phyloP scores from a whole-genome alignment of 106 monocot genomes.

The Amphibolis antarctica region DNA sequence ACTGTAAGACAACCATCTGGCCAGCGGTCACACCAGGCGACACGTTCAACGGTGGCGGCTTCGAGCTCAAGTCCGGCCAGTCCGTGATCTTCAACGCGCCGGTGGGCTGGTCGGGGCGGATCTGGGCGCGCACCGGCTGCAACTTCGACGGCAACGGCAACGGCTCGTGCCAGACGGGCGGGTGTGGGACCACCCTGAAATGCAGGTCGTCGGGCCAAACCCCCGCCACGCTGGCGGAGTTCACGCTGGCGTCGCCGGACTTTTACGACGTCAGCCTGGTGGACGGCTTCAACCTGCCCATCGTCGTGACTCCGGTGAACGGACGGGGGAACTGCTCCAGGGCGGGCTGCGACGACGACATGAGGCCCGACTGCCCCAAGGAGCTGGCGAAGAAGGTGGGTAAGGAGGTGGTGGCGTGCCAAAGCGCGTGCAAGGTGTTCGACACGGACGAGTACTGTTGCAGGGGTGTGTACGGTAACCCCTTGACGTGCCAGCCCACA shows the following conservation, averaged over 20 bases:
- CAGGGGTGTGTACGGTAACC: constrained; percentile 41
- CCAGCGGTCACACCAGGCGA: constrained; percentile 56
- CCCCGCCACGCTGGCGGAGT: constrained; percentile 69
- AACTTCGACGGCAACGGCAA: constrained; percentile 48
- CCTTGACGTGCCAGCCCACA: constrained; percentile 55
- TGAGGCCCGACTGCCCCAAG: constrained; percentile 39
- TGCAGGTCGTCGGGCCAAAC: constrained; percentile 53
- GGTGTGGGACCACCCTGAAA: constrained; percentile 45
- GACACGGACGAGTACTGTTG: constrained; percentile 79
- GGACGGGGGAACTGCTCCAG: constrained; percentile 42
- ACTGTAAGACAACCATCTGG: constrained; percentile 66
- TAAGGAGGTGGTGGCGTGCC: constrained; percentile 43
- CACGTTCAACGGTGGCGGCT: constrained; percentile 60
- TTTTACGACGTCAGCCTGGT: constrained; percentile 93
- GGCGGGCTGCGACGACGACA: constrained; percentile 64
- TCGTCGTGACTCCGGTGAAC: constrained; percentile 51
- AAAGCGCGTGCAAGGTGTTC: constrained; percentile 84
- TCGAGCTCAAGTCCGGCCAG: constrained; percentile 44
- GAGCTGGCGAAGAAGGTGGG: constrained; percentile 55
- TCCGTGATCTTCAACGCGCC: constrained; percentile 60
- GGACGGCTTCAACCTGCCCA: constrained; percentile 86
- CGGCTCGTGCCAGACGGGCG: constrained; percentile 59
- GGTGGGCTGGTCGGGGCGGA: constrained; percentile 69
- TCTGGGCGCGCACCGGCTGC: constrained; percentile 88
- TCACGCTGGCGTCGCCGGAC: constrained; percentile 51